phyloP scores from a whole-genome alignment of 2,329 filamentous ascomycete genomes.

The Hymenoscyphus repandus region DNA sequence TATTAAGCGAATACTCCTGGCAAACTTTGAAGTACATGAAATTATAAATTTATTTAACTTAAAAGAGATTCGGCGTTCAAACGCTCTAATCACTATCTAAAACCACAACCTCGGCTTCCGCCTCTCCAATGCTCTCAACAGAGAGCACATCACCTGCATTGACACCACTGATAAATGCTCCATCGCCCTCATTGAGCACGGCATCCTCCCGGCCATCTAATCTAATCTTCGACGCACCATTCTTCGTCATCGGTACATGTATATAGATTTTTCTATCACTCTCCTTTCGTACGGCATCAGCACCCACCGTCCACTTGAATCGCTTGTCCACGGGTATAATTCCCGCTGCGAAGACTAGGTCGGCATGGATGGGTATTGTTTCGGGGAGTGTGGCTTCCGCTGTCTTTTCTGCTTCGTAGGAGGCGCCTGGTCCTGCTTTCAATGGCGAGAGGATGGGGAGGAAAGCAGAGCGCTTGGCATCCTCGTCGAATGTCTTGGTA shows the following conservation, averaged over 20 bases:
- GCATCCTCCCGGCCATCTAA: constrained; percentile 62
- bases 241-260: constrained; percentile 75
- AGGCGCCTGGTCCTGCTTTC: constrained; percentile 59
- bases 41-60: too few relatives aligned
- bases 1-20: too few relatives aligned
- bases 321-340: constrained; percentile 60
- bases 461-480: constrained; percentile 64
- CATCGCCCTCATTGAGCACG: constrained; percentile 71
- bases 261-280: constrained; percentile 69
- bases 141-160: constrained; percentile 58
- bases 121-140: constrained; percentile 64
- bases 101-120: constrained; percentile 50
- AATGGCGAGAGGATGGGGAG: constrained; percentile 73
- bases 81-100: constrained; percentile 25
- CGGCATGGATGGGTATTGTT: constrained; percentile 80
- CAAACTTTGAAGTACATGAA: too few relatives aligned
- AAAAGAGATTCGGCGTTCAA: too few relatives aligned
- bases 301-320: constrained; percentile 71
- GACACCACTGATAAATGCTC: constrained; percentile 66
- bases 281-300: constrained; percentile 42
- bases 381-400: constrained; percentile 55
- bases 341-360: constrained; percentile 76
- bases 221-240: constrained; percentile 66
- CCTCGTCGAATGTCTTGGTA: constrained; percentile 67
- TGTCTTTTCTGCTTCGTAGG: constrained; percentile 55